Evolutionary conservation across 768 basidiomycete genomes (phyloP), one percentile per base, ranked within the genome.

Genomic region (Podaxis pistillaris): DNA sequence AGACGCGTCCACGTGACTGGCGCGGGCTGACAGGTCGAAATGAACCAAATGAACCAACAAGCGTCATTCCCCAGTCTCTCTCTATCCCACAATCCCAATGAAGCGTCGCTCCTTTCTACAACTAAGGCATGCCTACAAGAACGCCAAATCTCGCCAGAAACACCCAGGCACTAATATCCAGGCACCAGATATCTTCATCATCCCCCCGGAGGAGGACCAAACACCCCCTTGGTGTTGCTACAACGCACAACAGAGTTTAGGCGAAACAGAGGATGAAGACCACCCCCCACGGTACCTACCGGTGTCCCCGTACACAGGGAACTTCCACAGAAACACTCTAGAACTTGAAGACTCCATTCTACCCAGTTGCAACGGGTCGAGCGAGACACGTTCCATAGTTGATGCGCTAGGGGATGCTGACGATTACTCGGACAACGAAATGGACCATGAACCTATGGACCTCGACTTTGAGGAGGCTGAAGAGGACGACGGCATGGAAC

Each of bases 141-240:
- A 57, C 50, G n/a, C 46, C 24, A 38, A 38, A 15, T 33, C 22
- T 8, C 49, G 22, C 47, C 30, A 40, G 15, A 28, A 28, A 5
- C 47, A 36, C 13, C 44, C 56, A 65, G 33, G 54, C 65, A 41
- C 66, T 58, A 63, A 50, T 41, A 30, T 69, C 56, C 65, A 70
- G 53, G 73, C 83, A 74, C 85, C 84, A 24, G 76, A 80, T 60
- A 83, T 87, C 62, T 84, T 83, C 63, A 78, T 86, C 28, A 71
- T 81, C 40, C 85, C 86, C 15, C 86, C 86, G 22, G 84, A 82
- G 68, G 86, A 87, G 71, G 86, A 87, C 63, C 69, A 79, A 19
- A 58, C 71, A n/a, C 81, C 81, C 5, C 74, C 83, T 22, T 86
- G 81, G 79, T 84, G 84, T 66, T 85, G 75, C 70, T 86, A 86